Evolutionary conservation across 2,329 filamentous ascomycete species (phyloP).

Genomic region (Cadophora sp.): DNA sequence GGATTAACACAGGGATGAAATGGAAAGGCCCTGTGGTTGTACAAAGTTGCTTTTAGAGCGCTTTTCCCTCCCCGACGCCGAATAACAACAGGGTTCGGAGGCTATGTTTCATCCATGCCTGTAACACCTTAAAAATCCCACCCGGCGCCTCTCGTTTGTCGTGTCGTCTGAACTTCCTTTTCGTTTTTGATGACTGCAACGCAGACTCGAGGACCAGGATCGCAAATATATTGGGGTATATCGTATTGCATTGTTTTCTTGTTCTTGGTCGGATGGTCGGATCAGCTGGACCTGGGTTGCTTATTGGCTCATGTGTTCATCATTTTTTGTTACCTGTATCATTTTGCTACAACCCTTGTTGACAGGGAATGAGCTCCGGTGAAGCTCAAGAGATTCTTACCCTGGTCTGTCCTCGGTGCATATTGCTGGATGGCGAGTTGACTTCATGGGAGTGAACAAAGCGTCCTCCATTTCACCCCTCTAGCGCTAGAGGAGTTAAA

Average conservation of each 20-base stretch:
- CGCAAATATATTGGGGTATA: not conserved
- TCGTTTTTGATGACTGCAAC: constrained; percentile 20
- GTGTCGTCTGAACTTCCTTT: constrained; percentile 15
- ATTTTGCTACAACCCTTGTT: not conserved
- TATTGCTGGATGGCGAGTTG: not conserved
- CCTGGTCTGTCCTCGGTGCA: not conserved
- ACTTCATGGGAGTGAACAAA: no score
- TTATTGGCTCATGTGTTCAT: not conserved
- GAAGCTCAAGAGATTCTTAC: not conserved
- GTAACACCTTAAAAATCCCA: constrained; percentile 6
- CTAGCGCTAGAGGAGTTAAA: not conserved
- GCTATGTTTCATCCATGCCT: constrained; percentile 7
- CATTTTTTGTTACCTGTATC: not conserved
- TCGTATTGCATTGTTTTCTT: not conserved
- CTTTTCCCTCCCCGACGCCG: constrained; percentile 6
- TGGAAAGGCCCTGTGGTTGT: constrained; percentile 17
- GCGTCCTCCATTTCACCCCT: not conserved
- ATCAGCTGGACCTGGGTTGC: not conserved
- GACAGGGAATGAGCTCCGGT: not conserved
- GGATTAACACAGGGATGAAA: constrained; percentile 12
- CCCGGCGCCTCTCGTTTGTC: not conserved
- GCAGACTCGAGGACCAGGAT: not conserved
- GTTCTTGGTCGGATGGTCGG: not conserved
- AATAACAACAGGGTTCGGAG: not conserved
- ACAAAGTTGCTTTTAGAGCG: constrained; percentile 16